These are phyloP conservation scores for Monilinia vaccinii-corymbosi DNA, from an alignment of 2,329 filamentous ascomycete genomes.

Conservation along the genomic window DNA sequence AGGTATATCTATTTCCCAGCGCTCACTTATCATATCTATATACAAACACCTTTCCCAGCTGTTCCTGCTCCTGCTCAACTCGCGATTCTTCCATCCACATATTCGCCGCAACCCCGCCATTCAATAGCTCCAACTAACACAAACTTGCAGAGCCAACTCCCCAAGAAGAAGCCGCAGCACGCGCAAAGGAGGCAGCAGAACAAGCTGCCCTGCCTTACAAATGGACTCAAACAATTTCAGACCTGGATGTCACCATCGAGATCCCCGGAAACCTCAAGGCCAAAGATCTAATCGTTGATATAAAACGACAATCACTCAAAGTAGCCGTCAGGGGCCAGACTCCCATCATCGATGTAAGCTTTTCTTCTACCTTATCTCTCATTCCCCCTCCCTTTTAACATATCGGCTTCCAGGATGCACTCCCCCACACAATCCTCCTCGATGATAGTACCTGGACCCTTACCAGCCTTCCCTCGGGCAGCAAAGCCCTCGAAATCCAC, in stretches of 20 bases:
- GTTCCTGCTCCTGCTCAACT: background rate
- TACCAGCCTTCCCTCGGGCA: conserved; percentile 47
- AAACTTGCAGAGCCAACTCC: conserved; percentile 24
- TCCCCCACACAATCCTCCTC: conserved; percentile 68
- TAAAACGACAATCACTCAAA: conserved; percentile 69
- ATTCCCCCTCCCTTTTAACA: background rate
- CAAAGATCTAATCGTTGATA: conserved; percentile 70
- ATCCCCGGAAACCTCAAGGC: conserved; percentile 80
- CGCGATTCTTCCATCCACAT: background rate
- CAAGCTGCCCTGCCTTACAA: conserved; percentile 92
- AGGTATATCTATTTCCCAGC: conserved; percentile 10
- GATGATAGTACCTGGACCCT: conserved; percentile 97
- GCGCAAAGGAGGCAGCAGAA: conserved; percentile 71
- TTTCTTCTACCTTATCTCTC: background rate
- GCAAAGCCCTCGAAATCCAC: conserved; percentile 74
- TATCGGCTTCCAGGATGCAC: conserved; percentile 54
- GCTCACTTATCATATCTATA: background rate
- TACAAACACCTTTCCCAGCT: background rate
- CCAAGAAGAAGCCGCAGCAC: conserved; percentile 49
- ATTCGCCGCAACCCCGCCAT: conserved; percentile 5
- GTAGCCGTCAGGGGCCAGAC: conserved; percentile 84
- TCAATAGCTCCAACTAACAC: conserved; percentile 1
- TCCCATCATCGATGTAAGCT: conserved; percentile 66
- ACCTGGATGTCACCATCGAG: conserved; percentile 70
- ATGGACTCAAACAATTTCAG: conserved; percentile 88